A percentile compares a stretch with the other conserved stretches of the same genome.
These are phyloP conservation scores for Aspergillus sp. DNA, from an alignment of 2,329 filamentous ascomycete genomes.

Conservation along the genomic window DNA sequence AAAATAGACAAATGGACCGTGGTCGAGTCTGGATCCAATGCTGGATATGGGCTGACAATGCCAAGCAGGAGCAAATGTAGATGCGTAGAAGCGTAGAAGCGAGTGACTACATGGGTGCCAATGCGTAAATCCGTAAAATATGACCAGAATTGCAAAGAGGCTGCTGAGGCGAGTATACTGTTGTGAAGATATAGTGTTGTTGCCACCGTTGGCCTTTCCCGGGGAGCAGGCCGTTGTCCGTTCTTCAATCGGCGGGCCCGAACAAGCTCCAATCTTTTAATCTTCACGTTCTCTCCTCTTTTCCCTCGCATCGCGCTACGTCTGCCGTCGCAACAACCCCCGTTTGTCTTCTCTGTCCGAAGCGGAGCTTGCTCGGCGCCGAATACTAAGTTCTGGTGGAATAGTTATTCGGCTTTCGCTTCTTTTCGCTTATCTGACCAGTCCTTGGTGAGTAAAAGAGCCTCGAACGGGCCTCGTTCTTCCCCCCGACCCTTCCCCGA, in stretches of 20 bases:
- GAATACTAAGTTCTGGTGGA: slow-evolving; percentile 24
- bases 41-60: not conserved
- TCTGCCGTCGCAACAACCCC: slow-evolving; percentile 19
- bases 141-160: not conserved
- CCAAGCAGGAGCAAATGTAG: not conserved
- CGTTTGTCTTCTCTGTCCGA: slow-evolving; percentile 12
- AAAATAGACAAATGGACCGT: slow-evolving; percentile 25
- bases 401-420: slow-evolving; percentile 26
- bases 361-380: slow-evolving; percentile 21
- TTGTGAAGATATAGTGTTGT: not conserved
- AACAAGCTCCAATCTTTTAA: slow-evolving; percentile 17
- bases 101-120: not conserved
- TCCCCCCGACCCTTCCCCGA: slow-evolving; percentile 15
- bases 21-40: not conserved
- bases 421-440: slow-evolving; percentile 26
- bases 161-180: not conserved
- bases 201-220: not conserved
- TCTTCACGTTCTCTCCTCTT: slow-evolving; percentile 13
- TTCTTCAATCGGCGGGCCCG: slow-evolving; percentile 18
- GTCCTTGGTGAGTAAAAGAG: slow-evolving; percentile 25
- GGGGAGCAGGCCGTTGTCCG: not conserved
- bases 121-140: not conserved
- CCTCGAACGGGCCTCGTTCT: slow-evolving; percentile 18
- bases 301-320: slow-evolving; percentile 21
- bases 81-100: not conserved